Conservation (phyloP, 106 monocot genomes). For the Phalaenopsis equestris region DNA sequence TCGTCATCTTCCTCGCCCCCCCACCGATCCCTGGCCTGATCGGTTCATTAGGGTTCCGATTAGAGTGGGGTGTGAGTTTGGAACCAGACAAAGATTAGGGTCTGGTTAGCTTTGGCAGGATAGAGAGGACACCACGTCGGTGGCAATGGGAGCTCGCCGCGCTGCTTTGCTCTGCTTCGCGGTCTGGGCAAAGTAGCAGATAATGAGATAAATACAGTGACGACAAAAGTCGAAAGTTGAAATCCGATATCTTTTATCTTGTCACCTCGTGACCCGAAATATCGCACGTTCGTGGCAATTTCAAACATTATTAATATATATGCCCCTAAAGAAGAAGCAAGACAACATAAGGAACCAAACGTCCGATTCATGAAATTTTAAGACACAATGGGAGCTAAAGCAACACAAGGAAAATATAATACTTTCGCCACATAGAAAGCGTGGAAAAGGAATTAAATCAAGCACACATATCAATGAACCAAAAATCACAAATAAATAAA, state of each 20-base stretch:
- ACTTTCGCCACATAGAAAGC: too few species aligned
- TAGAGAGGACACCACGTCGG: not conserved
- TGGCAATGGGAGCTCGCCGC: not conserved
- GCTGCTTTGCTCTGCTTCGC: not conserved
- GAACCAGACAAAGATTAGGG: not conserved
- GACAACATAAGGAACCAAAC: too few species aligned
- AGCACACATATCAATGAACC: too few species aligned
- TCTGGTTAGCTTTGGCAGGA: not conserved
- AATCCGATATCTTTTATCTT: constrained; percentile 1
- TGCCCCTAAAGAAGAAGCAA: too few species aligned
- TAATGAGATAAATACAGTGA: constrained; percentile 1
- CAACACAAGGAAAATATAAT: too few species aligned
- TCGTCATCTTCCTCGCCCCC: constrained; percentile 8
- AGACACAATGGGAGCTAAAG: too few species aligned
- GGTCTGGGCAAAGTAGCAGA: constrained; percentile 4
- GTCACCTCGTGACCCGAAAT: too few species aligned
- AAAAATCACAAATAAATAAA: too few species aligned
- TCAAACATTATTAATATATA: too few species aligned
- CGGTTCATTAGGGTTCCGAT: not conserved
- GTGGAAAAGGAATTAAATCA: too few species aligned
- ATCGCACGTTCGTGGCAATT: too few species aligned
- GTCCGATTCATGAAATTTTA: too few species aligned
- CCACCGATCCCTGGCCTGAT: not conserved
- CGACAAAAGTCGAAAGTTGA: not conserved
- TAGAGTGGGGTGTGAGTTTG: not conserved